Base-by-base conservation (phyloP, 805 yeast genomes). In the Candida methanosorbosa region DNA sequence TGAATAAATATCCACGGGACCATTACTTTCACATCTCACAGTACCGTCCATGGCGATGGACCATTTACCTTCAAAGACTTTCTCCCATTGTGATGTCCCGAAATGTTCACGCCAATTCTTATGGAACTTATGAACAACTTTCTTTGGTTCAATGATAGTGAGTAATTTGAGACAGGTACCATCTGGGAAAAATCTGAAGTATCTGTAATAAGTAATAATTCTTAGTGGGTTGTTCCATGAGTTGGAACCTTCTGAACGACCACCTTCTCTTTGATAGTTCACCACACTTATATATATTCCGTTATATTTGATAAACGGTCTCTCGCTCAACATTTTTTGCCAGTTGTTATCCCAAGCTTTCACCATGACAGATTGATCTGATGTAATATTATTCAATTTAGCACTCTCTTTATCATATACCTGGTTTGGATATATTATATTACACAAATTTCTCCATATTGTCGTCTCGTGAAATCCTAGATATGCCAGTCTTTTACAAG, bases 241-340 rank as follows among this genome's bases (percentile, higher is more conserved):
- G 21, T 66, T 64, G 1, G 83, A 72, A 30, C 78, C 72, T 43
- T 75, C 83, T 8, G 75, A 70, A 34, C 78, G 68, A 3, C 83
- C 80, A 25, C 97, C 97, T 48, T 83, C 86, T 36, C 94, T 70
- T 44, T 81, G 72, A 56, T 87, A 88, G 40, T 82, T 82, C 34
- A 88, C 83, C 15, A 79, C 82, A 46, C 94, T 78, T 17, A 90
- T 82, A 47, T 90, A 90, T 15, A 86, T 68, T 2, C 98, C 98
- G 35, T 75, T 66, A 53, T 74, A 84, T 48, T 90, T 81, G 23
- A 88, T 47, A 46, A 79, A 81, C 1, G 97, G 96, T 27, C 95
- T 61, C 25, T 71, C 68, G 29, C 56, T 47, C 28, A 75, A 61
- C 84, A 81, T 75, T 16, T 47, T 42, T 41, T 68, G 56, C 70